Conservation (phyloP, 306 rosid species). For the Begonia peltatifolia region DNA sequence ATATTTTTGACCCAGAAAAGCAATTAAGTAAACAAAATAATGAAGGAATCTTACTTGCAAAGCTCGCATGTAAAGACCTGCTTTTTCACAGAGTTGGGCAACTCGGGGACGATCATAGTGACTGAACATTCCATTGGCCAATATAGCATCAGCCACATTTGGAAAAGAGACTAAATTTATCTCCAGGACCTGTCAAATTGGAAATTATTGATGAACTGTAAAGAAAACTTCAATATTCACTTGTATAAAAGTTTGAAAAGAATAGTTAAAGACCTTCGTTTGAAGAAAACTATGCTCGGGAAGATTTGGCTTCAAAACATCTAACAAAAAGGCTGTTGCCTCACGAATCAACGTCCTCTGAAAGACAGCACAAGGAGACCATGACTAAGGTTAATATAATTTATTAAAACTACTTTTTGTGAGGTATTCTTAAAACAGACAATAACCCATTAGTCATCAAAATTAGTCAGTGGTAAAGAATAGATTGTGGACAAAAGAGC, state of each 20-base stretch:
- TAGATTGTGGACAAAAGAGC: not conserved
- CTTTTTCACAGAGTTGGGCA: conserved; percentile 96
- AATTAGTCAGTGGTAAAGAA: too few relatives aligned
- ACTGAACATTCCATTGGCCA: conserved; percentile 99
- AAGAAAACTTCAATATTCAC: not conserved
- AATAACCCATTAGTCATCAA: too few relatives aligned
- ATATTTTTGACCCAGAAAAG: too few relatives aligned
- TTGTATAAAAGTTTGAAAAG: conserved; percentile 1
- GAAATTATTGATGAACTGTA: conserved; percentile 13
- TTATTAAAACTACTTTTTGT: too few relatives aligned
- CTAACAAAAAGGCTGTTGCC: conserved; percentile 93
- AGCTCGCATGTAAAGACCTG: conserved; percentile 92
- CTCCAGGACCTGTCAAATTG: conserved; percentile 61
- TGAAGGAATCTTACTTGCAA: conserved; percentile 56
- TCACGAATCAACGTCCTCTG: conserved; percentile 97
- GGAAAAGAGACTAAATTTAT: conserved; percentile 95
- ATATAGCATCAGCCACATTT: conserved; percentile 94
- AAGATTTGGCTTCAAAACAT: conserved; percentile 90
- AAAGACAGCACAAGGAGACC: conserved; percentile 9
- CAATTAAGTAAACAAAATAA: not conserved
- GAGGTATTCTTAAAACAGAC: too few relatives aligned
- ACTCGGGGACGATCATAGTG: conserved; percentile 95
- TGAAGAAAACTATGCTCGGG: conserved; percentile 92
- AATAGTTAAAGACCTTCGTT: conserved; percentile 49
- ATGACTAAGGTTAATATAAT: not conserved